These are phyloP conservation scores for Talaromyces sp. DNA, from an alignment of 2,329 filamentous ascomycete species.

Conservation along the genomic window DNA sequence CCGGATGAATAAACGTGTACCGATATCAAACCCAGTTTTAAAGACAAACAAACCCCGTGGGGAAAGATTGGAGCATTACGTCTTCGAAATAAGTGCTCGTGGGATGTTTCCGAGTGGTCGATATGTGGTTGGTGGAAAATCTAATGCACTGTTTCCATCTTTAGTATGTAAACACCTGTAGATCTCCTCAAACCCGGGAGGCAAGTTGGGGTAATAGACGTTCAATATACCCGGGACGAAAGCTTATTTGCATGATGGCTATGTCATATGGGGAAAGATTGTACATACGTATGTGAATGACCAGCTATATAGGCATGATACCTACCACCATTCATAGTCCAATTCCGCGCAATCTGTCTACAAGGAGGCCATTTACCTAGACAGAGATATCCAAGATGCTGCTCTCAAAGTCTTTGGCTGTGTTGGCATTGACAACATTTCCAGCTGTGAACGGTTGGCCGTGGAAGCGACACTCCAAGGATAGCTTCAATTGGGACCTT, in stretches of 20 bases:
- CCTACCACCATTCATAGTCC: neutral
- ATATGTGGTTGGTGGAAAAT: constrained; percentile 2
- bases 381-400: neutral
- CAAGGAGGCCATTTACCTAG: no score
- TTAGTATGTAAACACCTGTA: neutral
- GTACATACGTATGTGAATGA: neutral
- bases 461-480: neutral
- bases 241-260: neutral
- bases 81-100: neutral
- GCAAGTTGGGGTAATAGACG: neutral
- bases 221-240: neutral
- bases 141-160: neutral
- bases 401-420: neutral
- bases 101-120: neutral
- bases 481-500: neutral
- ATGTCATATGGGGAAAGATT: neutral
- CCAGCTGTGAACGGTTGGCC: neutral
- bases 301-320: neutral
- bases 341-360: no score
- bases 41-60: neutral
- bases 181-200: neutral
- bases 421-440: neutral
- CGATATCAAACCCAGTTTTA: neutral
- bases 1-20: neutral
- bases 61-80: neutral